phyloP scores from a whole-genome alignment of 2,329 filamentous ascomycete species.

The Cylindrodendrum hubeiense region DNA sequence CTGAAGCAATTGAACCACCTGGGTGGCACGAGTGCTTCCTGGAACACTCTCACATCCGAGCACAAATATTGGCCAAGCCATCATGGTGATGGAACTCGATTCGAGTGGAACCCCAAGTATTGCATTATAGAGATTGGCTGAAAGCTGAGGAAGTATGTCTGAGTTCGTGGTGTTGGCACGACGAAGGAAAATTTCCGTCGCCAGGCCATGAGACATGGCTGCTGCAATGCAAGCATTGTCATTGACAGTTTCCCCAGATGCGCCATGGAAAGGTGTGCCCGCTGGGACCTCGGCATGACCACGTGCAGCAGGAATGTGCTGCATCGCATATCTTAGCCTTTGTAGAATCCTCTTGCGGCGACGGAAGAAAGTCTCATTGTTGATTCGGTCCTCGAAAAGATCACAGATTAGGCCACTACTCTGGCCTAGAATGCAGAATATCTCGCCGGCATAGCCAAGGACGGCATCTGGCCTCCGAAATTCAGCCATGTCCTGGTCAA shows the following conservation, averaged over 20 bases:
- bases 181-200: not conserved
- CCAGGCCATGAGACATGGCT: not conserved
- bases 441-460: not conserved
- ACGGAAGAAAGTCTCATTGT: not conserved
- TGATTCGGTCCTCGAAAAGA: not conserved
- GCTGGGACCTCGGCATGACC: not conserved
- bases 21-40: not conserved
- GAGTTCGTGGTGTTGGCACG: not conserved
- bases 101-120: not conserved
- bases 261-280: not conserved
- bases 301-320: not conserved
- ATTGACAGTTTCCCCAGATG: not conserved
- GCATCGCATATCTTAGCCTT: not conserved
- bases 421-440: not conserved
- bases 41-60: conserved; percentile 15
- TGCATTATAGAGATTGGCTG: not conserved
- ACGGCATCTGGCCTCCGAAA: not conserved
- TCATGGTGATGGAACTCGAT: conserved; percentile 17
- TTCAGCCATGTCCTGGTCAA: not conserved
- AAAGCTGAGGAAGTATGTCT: not conserved
- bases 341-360: not conserved
- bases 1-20: not conserved
- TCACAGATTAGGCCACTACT: not conserved
- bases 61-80: conserved; percentile 24
- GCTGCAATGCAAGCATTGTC: not conserved